Conservation (phyloP, 306 rosid species). For the Quillaja saponaria region DNA sequence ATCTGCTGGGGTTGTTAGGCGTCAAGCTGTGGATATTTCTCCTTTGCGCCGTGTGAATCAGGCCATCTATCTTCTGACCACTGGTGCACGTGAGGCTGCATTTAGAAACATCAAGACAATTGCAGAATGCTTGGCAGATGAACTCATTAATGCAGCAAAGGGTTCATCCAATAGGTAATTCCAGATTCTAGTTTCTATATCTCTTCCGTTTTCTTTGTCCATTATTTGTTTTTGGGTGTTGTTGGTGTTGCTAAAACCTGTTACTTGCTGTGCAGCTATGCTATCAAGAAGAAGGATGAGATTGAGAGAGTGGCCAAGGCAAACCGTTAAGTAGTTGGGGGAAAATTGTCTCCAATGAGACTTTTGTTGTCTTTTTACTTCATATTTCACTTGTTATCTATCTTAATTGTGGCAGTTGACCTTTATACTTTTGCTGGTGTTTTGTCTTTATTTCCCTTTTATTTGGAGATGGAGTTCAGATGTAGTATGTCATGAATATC, state of each 20-base stretch:
- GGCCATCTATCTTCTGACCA: slow-evolving; percentile 62
- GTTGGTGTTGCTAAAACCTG: background rate
- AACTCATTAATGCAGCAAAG: slow-evolving; percentile 68
- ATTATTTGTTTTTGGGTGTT: background rate
- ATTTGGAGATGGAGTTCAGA: background rate
- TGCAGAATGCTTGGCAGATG: slow-evolving; percentile 70
- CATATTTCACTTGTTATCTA: background rate
- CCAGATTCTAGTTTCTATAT: background rate
- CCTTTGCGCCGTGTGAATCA: slow-evolving; percentile 67
- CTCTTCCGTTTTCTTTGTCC: background rate
- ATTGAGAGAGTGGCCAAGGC: slow-evolving; percentile 79
- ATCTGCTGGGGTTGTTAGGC: slow-evolving; percentile 69
- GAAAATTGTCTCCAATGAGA: slow-evolving; percentile 14
- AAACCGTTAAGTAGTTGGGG: slow-evolving; percentile 45
- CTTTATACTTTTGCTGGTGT: background rate
- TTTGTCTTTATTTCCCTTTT: slow-evolving; percentile 14
- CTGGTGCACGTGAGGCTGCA: slow-evolving; percentile 71
- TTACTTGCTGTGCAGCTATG: slow-evolving; percentile 42
- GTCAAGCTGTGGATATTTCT: slow-evolving; percentile 73
- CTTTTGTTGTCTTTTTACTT: slow-evolving; percentile 29
- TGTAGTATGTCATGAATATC: too few species aligned
- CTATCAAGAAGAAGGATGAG: slow-evolving; percentile 70
- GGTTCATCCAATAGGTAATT: slow-evolving; percentile 67
- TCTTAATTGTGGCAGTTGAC: background rate
- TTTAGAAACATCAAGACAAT: slow-evolving; percentile 65